Percentiles rank a stretch among this genome's conserved stretches.
phyloP scores from a whole-genome alignment of 352 stramenopile species.

The Phytophthora boehmeriae region DNA sequence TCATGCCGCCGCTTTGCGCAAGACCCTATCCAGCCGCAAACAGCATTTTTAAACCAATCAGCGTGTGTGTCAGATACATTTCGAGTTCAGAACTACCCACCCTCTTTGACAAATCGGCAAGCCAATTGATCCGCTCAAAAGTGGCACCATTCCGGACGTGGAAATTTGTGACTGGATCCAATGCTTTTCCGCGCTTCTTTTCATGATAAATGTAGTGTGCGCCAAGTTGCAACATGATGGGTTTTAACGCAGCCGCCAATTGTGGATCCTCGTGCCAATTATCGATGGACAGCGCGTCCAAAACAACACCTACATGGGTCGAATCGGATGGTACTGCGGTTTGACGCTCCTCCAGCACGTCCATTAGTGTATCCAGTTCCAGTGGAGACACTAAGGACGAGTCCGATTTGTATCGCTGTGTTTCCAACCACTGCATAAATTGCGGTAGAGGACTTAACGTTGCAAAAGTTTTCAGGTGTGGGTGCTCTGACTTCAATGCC shows the following conservation, averaged over 20 bases:
- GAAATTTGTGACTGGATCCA: conserved; percentile 87
- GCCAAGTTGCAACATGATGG: conserved; percentile 70
- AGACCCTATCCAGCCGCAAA: conserved; percentile 46
- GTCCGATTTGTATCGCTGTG: conserved; percentile 57
- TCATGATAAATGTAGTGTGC: conserved; percentile 76
- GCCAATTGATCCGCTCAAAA: conserved; percentile 88
- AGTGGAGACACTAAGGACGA: conserved; percentile 38
- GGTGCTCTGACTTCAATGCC: conserved; percentile 67
- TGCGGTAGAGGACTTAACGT: conserved; percentile 95
- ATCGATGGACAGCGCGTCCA: conserved; percentile 48
- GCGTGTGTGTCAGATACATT: not conserved
- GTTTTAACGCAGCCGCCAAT: conserved; percentile 53
- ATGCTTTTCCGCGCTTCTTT: conserved; percentile 83
- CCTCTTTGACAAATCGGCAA: conserved; percentile 79
- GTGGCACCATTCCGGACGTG: conserved; percentile 87
- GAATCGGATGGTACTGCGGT: conserved; percentile 6
- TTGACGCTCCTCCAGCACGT: conserved; percentile 29
- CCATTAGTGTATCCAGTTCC: conserved; percentile 36
- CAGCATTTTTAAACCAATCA: conserved; percentile 8
- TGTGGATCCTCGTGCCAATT: conserved; percentile 55
- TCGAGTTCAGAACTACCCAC: conserved; percentile 29
- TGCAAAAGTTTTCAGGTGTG: conserved; percentile 88
- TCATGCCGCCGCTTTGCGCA: conserved; percentile 76
- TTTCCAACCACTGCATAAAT: conserved; percentile 93
- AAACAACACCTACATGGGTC: conserved; percentile 37